Base-by-base conservation (phyloP, 805 yeast species). In the Saccharomyces mikatae region DNA sequence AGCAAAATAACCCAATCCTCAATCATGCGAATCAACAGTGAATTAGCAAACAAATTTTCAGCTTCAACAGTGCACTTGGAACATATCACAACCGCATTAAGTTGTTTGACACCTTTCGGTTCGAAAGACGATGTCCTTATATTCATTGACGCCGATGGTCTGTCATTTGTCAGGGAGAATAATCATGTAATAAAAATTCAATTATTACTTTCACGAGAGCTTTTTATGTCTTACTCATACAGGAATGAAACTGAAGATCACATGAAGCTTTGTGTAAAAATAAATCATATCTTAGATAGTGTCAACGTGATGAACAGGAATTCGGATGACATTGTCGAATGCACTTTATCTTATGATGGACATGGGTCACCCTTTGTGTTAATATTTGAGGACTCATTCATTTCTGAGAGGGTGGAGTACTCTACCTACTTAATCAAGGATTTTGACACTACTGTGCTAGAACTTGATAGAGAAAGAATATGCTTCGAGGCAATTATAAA, bases 361-460 rank as follows among this genome's bases (percentile, higher is more conserved):
- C 63, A 70, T 6, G 84, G 84, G 0, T 63, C 74, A 9, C 85
- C 84, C 0, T 81, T 85, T 60, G 72, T 78, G 0, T 56, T 84
- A 22, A 75, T 78, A 3, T 83, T 82, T 66, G 83, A 81, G 59
- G 84, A 81, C 51, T 64, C 70, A 1, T 70, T 78, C 55, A 74
- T 83, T 54, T 73, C 76, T 1, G 87, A 84, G 58, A 68, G 76
- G 46, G 84, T 86, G 56, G 84, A 81, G 57, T 73, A 84, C 50
- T 67, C 76, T 1, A 81, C 87, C 0, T 75, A 72, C 54, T 66
- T 69, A 49, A 66, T 69, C 9, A 69, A 67, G 41, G 74, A 67
- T 30, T 59, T 66, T 17, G 73, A 70, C 47, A 67, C 61, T 41
- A 63, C 60, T n/a, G 75, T 74, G 21, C 62, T 79, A 47, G 75